A percentile compares a stretch with the other conserved stretches of the same genome.
phyloP scores from a whole-genome alignment of 164 flowering plant species.

The Magnolia changhungtana region DNA sequence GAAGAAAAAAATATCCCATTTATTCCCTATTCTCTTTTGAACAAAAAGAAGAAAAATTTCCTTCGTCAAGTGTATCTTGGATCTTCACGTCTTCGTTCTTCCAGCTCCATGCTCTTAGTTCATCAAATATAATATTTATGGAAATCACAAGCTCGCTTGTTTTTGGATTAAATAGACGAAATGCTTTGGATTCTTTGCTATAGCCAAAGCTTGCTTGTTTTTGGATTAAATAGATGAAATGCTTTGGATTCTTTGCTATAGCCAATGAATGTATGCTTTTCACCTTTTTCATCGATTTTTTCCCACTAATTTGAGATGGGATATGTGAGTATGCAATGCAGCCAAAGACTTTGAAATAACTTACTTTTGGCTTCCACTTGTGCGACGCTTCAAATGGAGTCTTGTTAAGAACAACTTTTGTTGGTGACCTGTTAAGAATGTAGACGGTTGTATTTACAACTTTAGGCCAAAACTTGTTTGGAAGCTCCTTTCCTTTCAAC shows the following conservation, averaged over 20 bases:
- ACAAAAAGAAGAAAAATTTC: too few relatives aligned
- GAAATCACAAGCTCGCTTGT: not conserved
- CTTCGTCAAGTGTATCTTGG: too few relatives aligned
- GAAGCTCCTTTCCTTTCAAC: not conserved
- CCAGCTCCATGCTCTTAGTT: not conserved
- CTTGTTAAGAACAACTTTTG: not conserved
- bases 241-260: not conserved
- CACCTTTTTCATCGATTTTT: not conserved
- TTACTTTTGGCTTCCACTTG: not conserved
- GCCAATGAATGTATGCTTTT: not conserved
- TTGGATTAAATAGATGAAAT: too few relatives aligned
- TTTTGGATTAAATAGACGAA: not conserved
- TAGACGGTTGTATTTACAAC: not conserved
- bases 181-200: not conserved
- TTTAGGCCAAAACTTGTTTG: not conserved
- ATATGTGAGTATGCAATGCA: constrained; percentile 1
- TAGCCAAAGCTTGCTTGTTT: too few relatives aligned
- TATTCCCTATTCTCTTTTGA: too few relatives aligned
- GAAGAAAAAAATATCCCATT: too few relatives aligned
- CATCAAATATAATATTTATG: constrained; percentile 1
- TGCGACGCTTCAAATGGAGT: constrained; percentile 4
- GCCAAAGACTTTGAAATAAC: not conserved
- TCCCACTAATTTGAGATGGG: not conserved
- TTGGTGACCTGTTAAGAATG: not conserved
- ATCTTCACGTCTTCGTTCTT: too few relatives aligned